Conservation (phyloP, 768 basidiomycete species). For the Pluteus cervinus region DNA sequence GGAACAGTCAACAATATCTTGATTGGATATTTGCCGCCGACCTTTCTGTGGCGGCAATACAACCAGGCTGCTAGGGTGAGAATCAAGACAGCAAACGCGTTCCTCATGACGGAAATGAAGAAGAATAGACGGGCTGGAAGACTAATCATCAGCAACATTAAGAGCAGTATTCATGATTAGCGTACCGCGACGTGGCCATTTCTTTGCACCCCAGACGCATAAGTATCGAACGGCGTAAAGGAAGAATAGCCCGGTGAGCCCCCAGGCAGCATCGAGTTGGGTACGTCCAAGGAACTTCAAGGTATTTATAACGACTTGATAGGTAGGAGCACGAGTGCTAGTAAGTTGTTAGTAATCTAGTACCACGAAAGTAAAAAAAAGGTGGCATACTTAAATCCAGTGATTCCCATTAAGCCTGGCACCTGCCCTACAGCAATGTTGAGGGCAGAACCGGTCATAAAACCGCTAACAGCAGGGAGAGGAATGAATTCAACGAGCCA, state of each 20-base stretch:
- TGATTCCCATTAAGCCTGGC: constrained; percentile 84
- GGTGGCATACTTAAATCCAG: constrained; percentile 66
- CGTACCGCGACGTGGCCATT: constrained; percentile 60
- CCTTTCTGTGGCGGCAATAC: constrained; percentile 59
- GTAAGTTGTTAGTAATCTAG: constrained; percentile 7
- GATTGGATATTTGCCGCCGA: constrained; percentile 72
- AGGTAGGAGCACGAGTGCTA: constrained; percentile 83
- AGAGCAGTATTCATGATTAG: not conserved
- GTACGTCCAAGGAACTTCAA: constrained; percentile 75
- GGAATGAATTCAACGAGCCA: constrained; percentile 97
- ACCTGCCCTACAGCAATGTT: constrained; percentile 86
- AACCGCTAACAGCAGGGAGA: constrained; percentile 75
- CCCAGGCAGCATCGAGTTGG: constrained; percentile 84
- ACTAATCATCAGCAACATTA: constrained; percentile 1
- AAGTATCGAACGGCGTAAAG: constrained; percentile 64
- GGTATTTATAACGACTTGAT: constrained; percentile 87
- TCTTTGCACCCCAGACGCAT: constrained; percentile 44
- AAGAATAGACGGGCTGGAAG: constrained; percentile 60
- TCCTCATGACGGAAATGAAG: constrained; percentile 71
- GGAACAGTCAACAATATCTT: constrained; percentile 81
- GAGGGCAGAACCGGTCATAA: constrained; percentile 98
- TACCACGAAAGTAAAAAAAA: not conserved
- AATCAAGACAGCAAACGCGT: constrained; percentile 84
- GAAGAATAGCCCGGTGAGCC: constrained; percentile 63
- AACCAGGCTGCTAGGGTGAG: constrained; percentile 87